A percentile compares a stretch with the other conserved stretches of the same genome.
Evolutionary conservation across 1,139 yeast species (phyloP).

Genomic region (Hyphopichia buzzinii): DNA sequence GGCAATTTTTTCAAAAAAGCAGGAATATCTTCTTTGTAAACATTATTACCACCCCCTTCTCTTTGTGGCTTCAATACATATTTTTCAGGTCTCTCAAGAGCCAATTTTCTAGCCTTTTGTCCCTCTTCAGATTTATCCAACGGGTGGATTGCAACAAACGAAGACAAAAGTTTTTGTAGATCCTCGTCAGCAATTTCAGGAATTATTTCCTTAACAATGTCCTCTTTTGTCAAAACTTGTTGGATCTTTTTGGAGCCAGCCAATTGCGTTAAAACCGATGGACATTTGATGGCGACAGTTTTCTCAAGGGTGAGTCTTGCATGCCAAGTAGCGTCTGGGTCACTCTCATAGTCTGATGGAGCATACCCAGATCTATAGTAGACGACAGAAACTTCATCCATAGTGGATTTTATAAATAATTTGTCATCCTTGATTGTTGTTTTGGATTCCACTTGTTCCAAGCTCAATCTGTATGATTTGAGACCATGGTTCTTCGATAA

Average conservation of each 20-base stretch:
- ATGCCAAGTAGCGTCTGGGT: slow-evolving; percentile 63
- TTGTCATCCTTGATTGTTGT: slow-evolving; percentile 44
- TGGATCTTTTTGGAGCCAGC: slow-evolving; percentile 93
- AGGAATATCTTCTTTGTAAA: slow-evolving; percentile 84
- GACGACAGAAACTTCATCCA: slow-evolving; percentile 79
- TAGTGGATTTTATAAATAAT: slow-evolving; percentile 50
- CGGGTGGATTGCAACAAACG: slow-evolving; percentile 87
- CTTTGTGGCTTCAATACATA: slow-evolving; percentile 94
- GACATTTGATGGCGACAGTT: slow-evolving; percentile 84
- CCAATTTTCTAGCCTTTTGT: slow-evolving; percentile 59
- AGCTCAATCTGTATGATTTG: slow-evolving; percentile 61
- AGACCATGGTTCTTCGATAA: slow-evolving; percentile 57
- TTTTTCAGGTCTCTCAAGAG: slow-evolving; percentile 62
- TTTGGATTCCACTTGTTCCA: slow-evolving; percentile 53
- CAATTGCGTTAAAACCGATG: slow-evolving; percentile 82
- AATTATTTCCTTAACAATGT: slow-evolving; percentile 47
- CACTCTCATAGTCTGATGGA: slow-evolving; percentile 66
- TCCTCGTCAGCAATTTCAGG: slow-evolving; percentile 25
- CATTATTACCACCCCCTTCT: slow-evolving; percentile 94
- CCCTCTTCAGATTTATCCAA: slow-evolving; percentile 73
- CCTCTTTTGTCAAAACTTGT: slow-evolving; percentile 69
- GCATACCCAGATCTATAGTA: slow-evolving; percentile 89
- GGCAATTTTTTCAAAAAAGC: slow-evolving; percentile 51
- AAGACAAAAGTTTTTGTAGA: slow-evolving; percentile 40
- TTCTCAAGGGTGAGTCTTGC: slow-evolving; percentile 71